Percentiles rank a stretch among this genome's conserved stretches.
phyloP scores from a whole-genome alignment of 148 eudicot genomes.

The Rhododendron mucronatum region DNA sequence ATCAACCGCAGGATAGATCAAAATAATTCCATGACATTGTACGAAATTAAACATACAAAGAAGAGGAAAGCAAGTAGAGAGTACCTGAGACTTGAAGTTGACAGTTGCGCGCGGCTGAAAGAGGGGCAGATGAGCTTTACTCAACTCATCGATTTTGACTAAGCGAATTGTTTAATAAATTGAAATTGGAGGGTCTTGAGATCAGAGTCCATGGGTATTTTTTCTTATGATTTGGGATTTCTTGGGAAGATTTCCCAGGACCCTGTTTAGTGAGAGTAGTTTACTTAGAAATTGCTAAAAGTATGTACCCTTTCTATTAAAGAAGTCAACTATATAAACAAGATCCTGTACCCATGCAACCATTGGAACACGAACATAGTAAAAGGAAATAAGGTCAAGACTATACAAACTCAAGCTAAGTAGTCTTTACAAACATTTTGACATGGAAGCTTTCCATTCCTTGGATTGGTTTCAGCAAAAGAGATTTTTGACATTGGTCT shows the following conservation, averaged over 20 bases:
- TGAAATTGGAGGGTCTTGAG: constrained; percentile 28
- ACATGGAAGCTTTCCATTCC: background rate
- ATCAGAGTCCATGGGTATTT: constrained; percentile 23
- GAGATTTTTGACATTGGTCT: background rate
- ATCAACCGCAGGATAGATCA: background rate
- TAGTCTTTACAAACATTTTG: background rate
- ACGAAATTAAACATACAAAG: background rate
- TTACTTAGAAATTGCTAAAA: background rate
- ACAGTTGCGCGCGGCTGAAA: background rate
- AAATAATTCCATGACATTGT: background rate
- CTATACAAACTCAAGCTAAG: background rate
- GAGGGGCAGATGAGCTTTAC: constrained; percentile 6
- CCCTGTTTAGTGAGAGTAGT: background rate
- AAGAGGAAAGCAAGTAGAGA: background rate
- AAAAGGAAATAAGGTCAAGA: background rate
- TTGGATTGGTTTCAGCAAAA: background rate
- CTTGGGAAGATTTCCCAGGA: constrained; percentile 15
- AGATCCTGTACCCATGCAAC: background rate
- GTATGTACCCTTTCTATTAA: background rate
- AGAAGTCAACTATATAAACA: background rate
- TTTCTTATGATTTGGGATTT: background rate
- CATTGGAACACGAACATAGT: background rate
- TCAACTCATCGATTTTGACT: background rate
- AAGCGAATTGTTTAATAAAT: background rate
- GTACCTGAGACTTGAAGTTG: constrained; percentile 2